A percentile compares a stretch with the other conserved stretches of the same genome.
phyloP scores from a whole-genome alignment of 805 yeast species.

The Metschnikowia picachoensis region DNA sequence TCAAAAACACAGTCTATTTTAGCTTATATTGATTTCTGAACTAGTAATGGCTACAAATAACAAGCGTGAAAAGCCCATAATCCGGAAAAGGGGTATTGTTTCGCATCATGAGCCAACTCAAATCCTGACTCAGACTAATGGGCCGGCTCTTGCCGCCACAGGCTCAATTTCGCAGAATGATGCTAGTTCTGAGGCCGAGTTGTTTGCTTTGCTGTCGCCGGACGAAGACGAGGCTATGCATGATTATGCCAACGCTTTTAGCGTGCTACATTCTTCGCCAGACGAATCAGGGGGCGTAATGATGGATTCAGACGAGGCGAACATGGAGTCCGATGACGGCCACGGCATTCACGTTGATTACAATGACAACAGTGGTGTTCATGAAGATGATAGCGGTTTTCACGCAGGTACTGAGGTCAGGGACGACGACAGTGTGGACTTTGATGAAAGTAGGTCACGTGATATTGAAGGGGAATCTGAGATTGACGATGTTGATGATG shows the following conservation, averaged over 20 bases:
- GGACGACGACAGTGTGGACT: not conserved
- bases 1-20: not conserved
- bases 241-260: not conserved
- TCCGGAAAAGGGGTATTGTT: not conserved
- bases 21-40: not conserved
- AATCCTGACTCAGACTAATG: not conserved
- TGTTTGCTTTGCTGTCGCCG: not conserved
- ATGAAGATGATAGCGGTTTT: not conserved
- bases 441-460: not conserved
- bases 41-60: not conserved
- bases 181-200: not conserved
- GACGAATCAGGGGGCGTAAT: not conserved
- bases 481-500: slow-evolving; percentile 9
- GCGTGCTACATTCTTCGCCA: slow-evolving; percentile 1
- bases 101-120: not conserved
- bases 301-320: not conserved
- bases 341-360: not conserved
- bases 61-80: not conserved
- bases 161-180: not conserved
- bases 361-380: not conserved
- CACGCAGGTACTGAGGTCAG: not conserved
- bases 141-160: not conserved
- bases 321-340: not conserved
- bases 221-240: slow-evolving; percentile 1
- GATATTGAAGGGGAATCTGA: slow-evolving; percentile 1